A percentile compares a stretch with the other conserved stretches of the same genome.
Evolutionary conservation across 176 grass and related monocot species (phyloP).

Genomic region (Musa beccarii): DNA sequence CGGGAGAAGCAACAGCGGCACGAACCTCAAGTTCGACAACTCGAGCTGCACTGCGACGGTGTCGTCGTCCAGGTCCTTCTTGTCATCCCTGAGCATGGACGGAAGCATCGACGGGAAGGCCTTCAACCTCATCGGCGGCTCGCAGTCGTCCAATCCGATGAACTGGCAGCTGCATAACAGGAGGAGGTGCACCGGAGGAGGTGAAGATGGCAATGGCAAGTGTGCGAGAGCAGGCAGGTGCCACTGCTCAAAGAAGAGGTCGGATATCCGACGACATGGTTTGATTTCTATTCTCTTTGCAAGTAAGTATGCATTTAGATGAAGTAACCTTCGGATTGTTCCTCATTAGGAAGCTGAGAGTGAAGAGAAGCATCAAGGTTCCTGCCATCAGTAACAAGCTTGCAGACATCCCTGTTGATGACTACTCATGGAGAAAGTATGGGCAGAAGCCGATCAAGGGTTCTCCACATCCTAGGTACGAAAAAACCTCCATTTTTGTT

Average conservation of each 20-base stretch:
- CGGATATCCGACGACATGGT: slow-evolving; percentile 5
- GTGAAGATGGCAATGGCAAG: slow-evolving; percentile 59
- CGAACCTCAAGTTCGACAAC: slow-evolving; percentile 55
- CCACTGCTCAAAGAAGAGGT: slow-evolving; percentile 98
- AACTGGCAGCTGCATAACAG: slow-evolving; percentile 44
- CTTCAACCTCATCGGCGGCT: slow-evolving; percentile 71
- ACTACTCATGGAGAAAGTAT: slow-evolving; percentile 97
- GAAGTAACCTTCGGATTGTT: background rate
- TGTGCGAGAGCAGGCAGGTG: slow-evolving; percentile 56
- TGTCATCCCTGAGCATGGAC: slow-evolving; percentile 89
- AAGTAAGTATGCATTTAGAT: background rate
- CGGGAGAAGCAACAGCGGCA: slow-evolving; percentile 30
- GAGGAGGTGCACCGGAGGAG: slow-evolving; percentile 55
- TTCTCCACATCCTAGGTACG: slow-evolving; percentile 96
- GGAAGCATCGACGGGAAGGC: slow-evolving; percentile 58
- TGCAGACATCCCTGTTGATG: slow-evolving; percentile 82
- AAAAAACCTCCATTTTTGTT: background rate
- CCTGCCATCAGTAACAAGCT: slow-evolving; percentile 96
- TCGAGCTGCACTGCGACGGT: slow-evolving; percentile 52
- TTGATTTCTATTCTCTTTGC: background rate
- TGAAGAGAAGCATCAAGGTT: slow-evolving; percentile 90
- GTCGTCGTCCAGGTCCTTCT: slow-evolving; percentile 68
- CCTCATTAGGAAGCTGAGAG: slow-evolving; percentile 54
- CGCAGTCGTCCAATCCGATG: slow-evolving; percentile 49
- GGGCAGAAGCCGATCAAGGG: slow-evolving; percentile 98